A percentile compares a stretch with the other conserved stretches of the same genome.
Conservation (phyloP, 805 yeast species). For the Saccharomycopsis olivae region DNA sequence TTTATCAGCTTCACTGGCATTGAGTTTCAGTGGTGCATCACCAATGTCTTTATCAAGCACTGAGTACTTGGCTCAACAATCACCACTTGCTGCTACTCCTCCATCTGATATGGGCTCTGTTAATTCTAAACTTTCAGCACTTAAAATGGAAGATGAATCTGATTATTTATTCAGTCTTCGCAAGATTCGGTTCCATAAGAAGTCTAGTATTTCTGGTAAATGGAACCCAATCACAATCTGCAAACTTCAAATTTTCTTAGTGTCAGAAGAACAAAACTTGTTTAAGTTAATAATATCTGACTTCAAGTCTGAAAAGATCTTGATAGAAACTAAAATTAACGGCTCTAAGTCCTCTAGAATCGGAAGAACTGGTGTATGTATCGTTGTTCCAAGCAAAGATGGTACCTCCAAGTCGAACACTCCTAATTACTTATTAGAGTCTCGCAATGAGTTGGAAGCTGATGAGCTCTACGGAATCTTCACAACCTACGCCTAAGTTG, state of each 20-base stretch:
- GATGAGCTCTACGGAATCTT: slow-evolving; percentile 12
- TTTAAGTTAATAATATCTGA: slow-evolving; percentile 11
- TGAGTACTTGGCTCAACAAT: background rate
- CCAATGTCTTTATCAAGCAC: no score
- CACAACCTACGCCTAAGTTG: background rate
- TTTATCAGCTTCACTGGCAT: no score
- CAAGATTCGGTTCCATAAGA: slow-evolving; percentile 16
- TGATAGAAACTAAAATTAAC: slow-evolving; percentile 14
- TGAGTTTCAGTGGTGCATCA: no score
- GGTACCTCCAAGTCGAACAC: slow-evolving; percentile 2
- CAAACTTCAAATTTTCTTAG: slow-evolving; percentile 4
- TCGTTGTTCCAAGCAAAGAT: slow-evolving; percentile 15
- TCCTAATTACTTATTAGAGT: slow-evolving; percentile 16
- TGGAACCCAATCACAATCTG: slow-evolving; percentile 16
- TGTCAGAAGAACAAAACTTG: background rate
- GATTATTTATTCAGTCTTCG: slow-evolving; percentile 4
- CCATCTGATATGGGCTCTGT: no score
- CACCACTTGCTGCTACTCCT: background rate
- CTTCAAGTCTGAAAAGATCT: slow-evolving; percentile 9
- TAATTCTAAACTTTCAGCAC: no score
- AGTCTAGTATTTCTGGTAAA: slow-evolving; percentile 17
- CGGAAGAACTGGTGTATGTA: slow-evolving; percentile 16
- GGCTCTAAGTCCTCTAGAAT: slow-evolving; percentile 9
- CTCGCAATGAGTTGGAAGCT: slow-evolving; percentile 14
- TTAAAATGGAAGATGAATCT: no score